A percentile compares a stretch with the other conserved stretches of the same genome.
Evolutionary conservation across 306 rosid species (phyloP).

Genomic region (Cucurbita ficifolia): DNA sequence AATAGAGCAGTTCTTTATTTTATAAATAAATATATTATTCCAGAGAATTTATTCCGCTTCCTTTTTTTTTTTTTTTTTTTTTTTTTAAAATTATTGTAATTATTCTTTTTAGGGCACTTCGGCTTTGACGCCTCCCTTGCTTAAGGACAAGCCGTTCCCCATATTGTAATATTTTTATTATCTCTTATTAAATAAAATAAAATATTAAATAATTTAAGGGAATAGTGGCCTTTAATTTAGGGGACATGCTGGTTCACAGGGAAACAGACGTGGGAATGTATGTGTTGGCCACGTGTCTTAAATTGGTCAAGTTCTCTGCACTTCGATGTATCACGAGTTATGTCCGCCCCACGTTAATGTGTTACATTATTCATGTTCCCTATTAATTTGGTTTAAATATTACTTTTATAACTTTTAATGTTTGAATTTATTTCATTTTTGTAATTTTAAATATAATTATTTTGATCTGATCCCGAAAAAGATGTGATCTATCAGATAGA

Average conservation of each 20-base stretch:
- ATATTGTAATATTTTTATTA: not conserved
- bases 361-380: too few species aligned
- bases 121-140: not conserved
- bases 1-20: not conserved
- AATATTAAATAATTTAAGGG: too few species aligned
- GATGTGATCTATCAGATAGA: too few species aligned
- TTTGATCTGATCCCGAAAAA: too few species aligned
- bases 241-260: not conserved
- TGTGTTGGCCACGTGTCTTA: not conserved
- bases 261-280: not conserved
- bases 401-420: too few species aligned
- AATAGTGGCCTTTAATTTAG: slow-evolving; percentile 2
- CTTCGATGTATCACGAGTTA: not conserved
- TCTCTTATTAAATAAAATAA: not conserved
- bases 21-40: not conserved
- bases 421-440: too few species aligned
- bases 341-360: not conserved
- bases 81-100: not conserved
- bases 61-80: too few species aligned
- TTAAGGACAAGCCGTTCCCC: not conserved
- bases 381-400: too few species aligned
- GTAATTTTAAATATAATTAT: too few species aligned
- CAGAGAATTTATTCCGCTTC: not conserved
- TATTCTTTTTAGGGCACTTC: not conserved
- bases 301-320: not conserved